These are phyloP conservation scores for Crepidotus variabilis DNA, from an alignment of 768 basidiomycete genomes.

Conservation along the genomic window DNA sequence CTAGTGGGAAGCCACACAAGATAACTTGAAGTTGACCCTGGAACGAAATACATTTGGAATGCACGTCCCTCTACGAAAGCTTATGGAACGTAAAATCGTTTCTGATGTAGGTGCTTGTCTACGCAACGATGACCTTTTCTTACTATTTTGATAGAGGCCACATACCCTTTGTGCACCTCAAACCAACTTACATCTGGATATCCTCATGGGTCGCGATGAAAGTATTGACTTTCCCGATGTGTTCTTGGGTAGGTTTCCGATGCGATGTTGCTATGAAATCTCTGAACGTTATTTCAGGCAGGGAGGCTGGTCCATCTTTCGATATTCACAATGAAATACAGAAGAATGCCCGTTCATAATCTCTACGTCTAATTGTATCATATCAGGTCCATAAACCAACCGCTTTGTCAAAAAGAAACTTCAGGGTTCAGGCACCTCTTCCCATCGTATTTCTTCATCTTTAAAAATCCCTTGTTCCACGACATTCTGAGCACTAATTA, in stretches of 20 bases:
- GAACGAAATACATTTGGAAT: constrained; percentile 83
- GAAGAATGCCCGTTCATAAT: constrained; percentile 49
- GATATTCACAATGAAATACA: constrained; percentile 69
- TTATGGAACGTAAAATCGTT: constrained; percentile 95
- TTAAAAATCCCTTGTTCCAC: constrained; percentile 39
- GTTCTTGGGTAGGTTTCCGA: constrained; percentile 57
- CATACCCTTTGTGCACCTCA: constrained; percentile 62
- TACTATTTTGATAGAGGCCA: constrained; percentile 42
- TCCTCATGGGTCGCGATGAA: constrained; percentile 92
- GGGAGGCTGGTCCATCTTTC: constrained; percentile 44
- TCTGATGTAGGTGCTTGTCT: constrained; percentile 48
- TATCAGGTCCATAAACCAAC: not conserved
- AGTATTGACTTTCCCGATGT: constrained; percentile 73
- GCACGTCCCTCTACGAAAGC: constrained; percentile 80
- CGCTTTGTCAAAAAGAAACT: too few species aligned
- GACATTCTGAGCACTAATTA: constrained; percentile 63
- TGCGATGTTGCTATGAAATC: not conserved
- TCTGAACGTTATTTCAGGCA: constrained; percentile 35
- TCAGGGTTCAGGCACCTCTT: constrained; percentile 19
- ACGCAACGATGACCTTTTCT: not conserved
- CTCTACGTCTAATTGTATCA: not conserved
- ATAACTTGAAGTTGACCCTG: constrained; percentile 79
- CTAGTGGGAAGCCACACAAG: constrained; percentile 94
- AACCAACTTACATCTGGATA: constrained; percentile 86
- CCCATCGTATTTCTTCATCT: constrained; percentile 29